Evolutionary conservation across 2,329 filamentous ascomycete species (phyloP), one percentile per base, ranked within the genome.

Genomic region (Ploettnerulaceae sp.): DNA sequence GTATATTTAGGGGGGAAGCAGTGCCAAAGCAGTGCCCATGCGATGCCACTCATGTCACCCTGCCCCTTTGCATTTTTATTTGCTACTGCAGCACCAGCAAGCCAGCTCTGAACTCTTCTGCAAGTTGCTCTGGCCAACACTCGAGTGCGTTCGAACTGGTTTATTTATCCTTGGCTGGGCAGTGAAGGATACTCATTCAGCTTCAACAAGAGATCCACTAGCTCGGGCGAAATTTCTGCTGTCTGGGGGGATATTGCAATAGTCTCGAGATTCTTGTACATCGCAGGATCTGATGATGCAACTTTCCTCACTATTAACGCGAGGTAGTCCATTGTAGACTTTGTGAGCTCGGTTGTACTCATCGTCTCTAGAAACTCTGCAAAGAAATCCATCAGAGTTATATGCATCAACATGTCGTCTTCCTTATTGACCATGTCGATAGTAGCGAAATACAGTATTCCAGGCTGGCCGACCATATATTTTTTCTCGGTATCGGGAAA

Each of bases 331-430:
- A 62, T 56, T 1, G 52, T 64, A 17, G 51, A 14, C 22, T 53
- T 45, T 1, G 53, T 53, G 12, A 64, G 33, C 25, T 60, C 57
- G 7, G 55, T 57, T 17, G 45, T 54, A 37, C 62, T 64, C 51
- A 65, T 57, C 20, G 53, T 37, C 6, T 59, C 57, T 5, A 65
- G 49, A 24, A 65, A 55, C 18, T 64, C 61, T 4, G 57, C 56
- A 32, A 61, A 65, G 43, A 62, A 61, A 32, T 64, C 58, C 21
- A 64, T 58, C 26, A 62, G 38, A 3, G 58, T 64, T 18, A 64
- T 56, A 42, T 64, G 62, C 62, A 65, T 65, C 37, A 65, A 42
- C 47, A 64, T 48, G 34, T 65, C 63, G 25, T 57, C 55, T 48
- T 61, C 54, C 29, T 59, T 62, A 36, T 62, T 48, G 21, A 65